phyloP scores from a whole-genome alignment of 2,329 filamentous ascomycete species.

The Colletotrichum cordylinicola region DNA sequence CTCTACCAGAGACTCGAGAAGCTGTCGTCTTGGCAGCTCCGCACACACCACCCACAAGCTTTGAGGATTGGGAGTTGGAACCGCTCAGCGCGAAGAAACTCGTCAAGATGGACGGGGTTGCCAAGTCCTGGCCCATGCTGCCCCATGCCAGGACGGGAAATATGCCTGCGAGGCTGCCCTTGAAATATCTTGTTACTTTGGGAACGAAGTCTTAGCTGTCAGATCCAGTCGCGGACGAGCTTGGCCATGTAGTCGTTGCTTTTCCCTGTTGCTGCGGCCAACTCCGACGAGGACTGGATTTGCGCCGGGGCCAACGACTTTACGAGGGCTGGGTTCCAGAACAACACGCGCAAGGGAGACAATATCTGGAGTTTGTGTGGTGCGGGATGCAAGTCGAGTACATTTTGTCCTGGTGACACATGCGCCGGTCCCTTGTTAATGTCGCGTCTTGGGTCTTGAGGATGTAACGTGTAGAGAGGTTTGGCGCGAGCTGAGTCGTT shows the following conservation, averaged over 20 bases:
- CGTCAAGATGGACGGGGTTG: constrained; percentile 4
- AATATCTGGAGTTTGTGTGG: neutral
- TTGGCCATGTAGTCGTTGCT: constrained; percentile 2
- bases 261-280: neutral
- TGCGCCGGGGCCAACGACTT: neutral
- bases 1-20: neutral
- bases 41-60: neutral
- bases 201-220: neutral
- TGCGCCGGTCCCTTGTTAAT: neutral
- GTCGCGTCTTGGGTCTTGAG: neutral
- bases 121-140: neutral
- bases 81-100: neutral
- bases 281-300: neutral
- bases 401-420: neutral
- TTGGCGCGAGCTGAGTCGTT: constrained; percentile 16
- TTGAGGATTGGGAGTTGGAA: neutral
- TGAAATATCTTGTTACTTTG: neutral
- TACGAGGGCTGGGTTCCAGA: neutral
- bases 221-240: neutral
- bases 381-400: neutral
- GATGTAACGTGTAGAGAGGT: constrained; percentile 14
- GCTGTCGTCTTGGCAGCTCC: constrained; percentile 11
- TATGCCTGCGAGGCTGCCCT: neutral
- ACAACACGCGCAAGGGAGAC: neutral
- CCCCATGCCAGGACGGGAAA: constrained; percentile 4